Conservation (phyloP, 2,329 filamentous ascomycete genomes). For the Diaporthe capsici region DNA sequence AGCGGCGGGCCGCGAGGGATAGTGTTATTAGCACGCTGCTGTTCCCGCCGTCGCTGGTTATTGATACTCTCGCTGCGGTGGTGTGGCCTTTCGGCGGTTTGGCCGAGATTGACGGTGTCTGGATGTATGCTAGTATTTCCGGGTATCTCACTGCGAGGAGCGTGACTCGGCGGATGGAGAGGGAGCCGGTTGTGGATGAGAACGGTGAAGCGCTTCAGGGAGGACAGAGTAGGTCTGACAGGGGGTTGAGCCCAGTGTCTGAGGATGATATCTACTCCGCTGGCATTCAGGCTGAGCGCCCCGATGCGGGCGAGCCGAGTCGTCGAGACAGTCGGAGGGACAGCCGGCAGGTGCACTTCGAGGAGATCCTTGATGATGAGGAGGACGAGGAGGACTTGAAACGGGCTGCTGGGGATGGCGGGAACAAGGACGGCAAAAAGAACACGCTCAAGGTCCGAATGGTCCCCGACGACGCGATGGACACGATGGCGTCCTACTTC, state of each 20-base stretch:
- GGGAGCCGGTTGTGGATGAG: constrained; percentile 1
- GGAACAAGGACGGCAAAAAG: background rate
- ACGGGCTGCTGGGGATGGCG: background rate
- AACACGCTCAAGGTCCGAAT: constrained; percentile 20
- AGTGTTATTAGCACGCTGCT: constrained; percentile 7
- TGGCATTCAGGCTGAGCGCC: background rate
- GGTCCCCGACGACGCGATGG: constrained; percentile 34
- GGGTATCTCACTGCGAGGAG: constrained; percentile 24
- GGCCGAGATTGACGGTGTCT: constrained; percentile 30
- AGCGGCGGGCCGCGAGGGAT: constrained; percentile 22
- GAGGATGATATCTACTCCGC: constrained; percentile 19
- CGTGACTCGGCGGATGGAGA: constrained; percentile 22
- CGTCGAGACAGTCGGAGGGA: background rate
- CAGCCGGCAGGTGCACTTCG: constrained; percentile 26
- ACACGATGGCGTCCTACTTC: constrained; percentile 34
- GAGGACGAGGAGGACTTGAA: constrained; percentile 19
- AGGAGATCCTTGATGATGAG: constrained; percentile 12
- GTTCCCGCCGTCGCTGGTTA: constrained; percentile 30
- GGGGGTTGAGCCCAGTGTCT: constrained; percentile 10
- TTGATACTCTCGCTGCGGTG: constrained; percentile 14
- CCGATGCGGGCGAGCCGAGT: background rate
- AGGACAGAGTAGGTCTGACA: background rate
- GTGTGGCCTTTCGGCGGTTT: constrained; percentile 32
- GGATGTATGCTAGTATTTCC: constrained; percentile 25
- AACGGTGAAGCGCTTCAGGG: background rate